These are phyloP conservation scores for Claviceps humidiphila DNA, from an alignment of 2,329 filamentous ascomycete genomes.

Conservation along the genomic window DNA sequence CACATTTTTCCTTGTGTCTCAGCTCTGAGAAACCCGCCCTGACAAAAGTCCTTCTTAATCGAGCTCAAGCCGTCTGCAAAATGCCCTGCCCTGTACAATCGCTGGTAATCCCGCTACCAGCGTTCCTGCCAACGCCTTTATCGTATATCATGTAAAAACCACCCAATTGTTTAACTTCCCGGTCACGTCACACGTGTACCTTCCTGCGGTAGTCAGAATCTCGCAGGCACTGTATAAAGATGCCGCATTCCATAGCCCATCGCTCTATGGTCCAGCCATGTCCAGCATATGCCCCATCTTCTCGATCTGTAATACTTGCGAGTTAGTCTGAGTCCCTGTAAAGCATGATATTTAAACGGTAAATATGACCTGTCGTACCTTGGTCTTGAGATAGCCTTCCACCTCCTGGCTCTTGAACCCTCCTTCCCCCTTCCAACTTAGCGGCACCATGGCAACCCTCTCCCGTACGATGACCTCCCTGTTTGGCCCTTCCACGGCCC, in stretches of 20 bases:
- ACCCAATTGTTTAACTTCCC: not conserved
- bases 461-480: conserved; percentile 80
- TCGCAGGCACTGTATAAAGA: not conserved
- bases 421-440: conserved; percentile 78
- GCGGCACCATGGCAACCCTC: conserved; percentile 85
- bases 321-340: conserved; percentile 6
- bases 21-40: not conserved
- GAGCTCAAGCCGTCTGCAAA: not conserved
- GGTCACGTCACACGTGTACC: not conserved
- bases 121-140: not conserved
- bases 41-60: not conserved
- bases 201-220: not conserved
- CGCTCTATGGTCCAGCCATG: conserved; percentile 24
- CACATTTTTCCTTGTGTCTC: not conserved
- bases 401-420: conserved; percentile 82
- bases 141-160: not conserved
- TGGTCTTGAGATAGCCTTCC: conserved; percentile 86
- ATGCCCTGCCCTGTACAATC: not conserved
- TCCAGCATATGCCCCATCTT: conserved; percentile 77
- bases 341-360: not conserved
- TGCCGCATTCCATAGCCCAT: not conserved
- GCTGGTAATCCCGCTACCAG: not conserved
- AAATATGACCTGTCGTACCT: conserved; percentile 43
- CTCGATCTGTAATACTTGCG: conserved; percentile 46
- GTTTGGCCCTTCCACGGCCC: conserved; percentile 83